Conservation (phyloP, 2,329 filamentous ascomycete genomes). For the Diaporthe sp. region DNA sequence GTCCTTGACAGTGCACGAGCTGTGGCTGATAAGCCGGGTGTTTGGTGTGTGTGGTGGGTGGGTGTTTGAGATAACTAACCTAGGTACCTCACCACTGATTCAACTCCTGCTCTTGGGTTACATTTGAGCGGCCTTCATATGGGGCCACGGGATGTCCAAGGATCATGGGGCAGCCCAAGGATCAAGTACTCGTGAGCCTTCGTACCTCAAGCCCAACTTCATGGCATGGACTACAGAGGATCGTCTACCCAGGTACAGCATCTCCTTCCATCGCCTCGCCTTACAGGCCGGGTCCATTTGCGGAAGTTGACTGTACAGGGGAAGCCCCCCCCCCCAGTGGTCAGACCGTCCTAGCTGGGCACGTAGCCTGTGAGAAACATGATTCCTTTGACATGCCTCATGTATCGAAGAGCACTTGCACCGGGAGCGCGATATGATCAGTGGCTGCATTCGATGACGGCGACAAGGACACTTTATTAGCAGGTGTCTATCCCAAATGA, state of each 20-base stretch:
- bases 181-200: constrained; percentile 1
- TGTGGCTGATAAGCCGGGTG: constrained; percentile 31
- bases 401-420: neutral
- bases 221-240: too few relatives aligned
- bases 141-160: constrained; percentile 22
- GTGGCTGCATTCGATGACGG: constrained; percentile 16
- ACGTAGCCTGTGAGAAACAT: neutral
- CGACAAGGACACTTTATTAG: neutral
- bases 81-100: constrained; percentile 29
- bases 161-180: constrained; percentile 10
- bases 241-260: neutral
- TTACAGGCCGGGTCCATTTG: neutral
- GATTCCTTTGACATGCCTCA: constrained; percentile 5
- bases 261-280: neutral
- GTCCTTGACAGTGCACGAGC: constrained; percentile 19
- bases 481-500: neutral
- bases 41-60: constrained; percentile 14
- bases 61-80: constrained; percentile 15
- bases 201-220: neutral
- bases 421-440: neutral
- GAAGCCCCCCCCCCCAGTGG: neutral
- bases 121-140: constrained; percentile 18
- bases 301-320: neutral
- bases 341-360: neutral
- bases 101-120: constrained; percentile 31